Base-by-base conservation (phyloP, 441 rosid genomes). In the Manihot esculenta region DNA sequence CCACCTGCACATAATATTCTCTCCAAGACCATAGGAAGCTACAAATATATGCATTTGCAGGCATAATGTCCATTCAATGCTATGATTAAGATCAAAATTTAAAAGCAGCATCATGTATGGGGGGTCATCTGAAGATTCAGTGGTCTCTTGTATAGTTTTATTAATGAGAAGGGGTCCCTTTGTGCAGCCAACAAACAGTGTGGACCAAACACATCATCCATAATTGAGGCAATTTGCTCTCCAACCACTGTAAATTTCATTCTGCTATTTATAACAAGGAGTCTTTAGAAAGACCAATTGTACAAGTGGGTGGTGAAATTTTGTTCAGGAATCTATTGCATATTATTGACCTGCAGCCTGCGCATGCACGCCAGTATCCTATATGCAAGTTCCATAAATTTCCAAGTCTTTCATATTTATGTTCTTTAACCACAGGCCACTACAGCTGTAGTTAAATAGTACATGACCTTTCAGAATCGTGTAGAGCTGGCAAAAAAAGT, bases 101-200 rank as follows among this genome's bases (percentile, higher is more conserved):
- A 35, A 2, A 30, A 35, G 4, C 41, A 35, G 5, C 41, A 35
- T 2, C 47, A 58, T 35, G 24, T 35, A 35, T 15, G 62, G 45
- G 41, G 41, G 59, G 42, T 47, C 57, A 24, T 11, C 38, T 35
- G 41, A 66, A 55, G 70, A 66, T 49, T 50, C 44, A 12, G 20
- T 1, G 15, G 27, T 14, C 53, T 48, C 23, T 7, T 30, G 17
- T 49, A 51, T 63, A 10, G 64, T 60, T 57, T 41, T 30, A 13
- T 20, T 47, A 68, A 14, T 2, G 12, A 9, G 14, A 13, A 54
- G 59, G 82, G 81, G 80, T 42, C 82, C 81, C 77, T 47, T n/a
- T 66, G 72, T 70, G 76, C 73, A n/a, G 71, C 79, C 69, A 33
- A 51, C 76, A 72, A 69, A 72, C 66, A 76, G 78, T 73, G 79